Base-by-base conservation (phyloP, 2,329 filamentous ascomycete species). In the Cryphonectria japonica region DNA sequence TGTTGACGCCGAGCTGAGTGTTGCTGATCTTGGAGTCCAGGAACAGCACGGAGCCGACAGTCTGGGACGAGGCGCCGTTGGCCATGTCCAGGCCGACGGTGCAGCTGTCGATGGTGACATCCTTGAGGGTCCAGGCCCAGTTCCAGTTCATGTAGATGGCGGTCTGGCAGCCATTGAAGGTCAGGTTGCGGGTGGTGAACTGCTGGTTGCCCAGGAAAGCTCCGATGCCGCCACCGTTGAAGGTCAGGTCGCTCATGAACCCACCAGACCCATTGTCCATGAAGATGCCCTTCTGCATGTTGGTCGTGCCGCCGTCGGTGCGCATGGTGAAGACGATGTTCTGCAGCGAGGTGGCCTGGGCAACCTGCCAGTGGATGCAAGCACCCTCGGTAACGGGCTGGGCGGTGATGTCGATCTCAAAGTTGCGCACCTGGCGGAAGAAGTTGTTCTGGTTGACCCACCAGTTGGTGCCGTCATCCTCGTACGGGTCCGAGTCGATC, bases 61-160 rank as follows among this genome's bases (percentile, higher is more conserved):
- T 92, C 83, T 96, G 92, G 75, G 78, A 75, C n/a, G 85, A 83
- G 43, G 83, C 79, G 65, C 89, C 87, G 75, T 87, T 88, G 68
- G 91, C 88, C 89, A 97, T 93, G 81, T 97, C 92, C 73, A 97
- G 84, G 69, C 93, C 94, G 54, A 95, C 82, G n/a, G 84, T 83
- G 78, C 91, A 93, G 78, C 91, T 89, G 79, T 93, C 90, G 81
- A 97, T 93, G 62, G 83, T 86, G 52, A 97, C 76, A 50, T 88
- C 92, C 79, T 95, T 93, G 82, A 96, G 89, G 61, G 91, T 89
- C 91, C 92, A 97, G 26, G 90, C 85, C 94, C 94, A 97, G 83
- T 95, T 93, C 94, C 94, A 97, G 85, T 94, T 94, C 90, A 96
- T 92, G 82, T 88, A 93, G 74, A 97, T 89, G 73, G 92, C 94